These are phyloP conservation scores for Lagerstroemia speciosa DNA, from an alignment of 345 rosid species.

Conservation along the genomic window DNA sequence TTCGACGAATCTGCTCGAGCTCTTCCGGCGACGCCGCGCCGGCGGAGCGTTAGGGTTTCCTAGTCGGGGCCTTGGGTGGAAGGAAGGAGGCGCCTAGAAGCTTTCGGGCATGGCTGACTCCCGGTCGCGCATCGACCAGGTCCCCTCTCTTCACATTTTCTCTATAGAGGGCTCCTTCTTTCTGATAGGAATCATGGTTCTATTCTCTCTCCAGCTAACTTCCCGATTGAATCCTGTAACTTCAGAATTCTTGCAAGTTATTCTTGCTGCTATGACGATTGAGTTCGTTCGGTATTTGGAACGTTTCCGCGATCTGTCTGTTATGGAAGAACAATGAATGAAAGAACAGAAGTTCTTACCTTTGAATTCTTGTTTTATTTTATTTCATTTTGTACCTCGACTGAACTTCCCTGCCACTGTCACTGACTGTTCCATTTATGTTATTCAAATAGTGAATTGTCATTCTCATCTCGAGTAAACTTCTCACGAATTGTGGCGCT, in stretches of 20 bases:
- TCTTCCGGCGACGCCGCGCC: background rate
- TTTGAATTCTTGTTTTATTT: too few relatives aligned
- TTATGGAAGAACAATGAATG: background rate
- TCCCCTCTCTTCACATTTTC: background rate
- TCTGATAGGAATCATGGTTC: background rate
- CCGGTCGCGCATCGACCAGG: constrained; percentile 5
- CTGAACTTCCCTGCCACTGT: background rate
- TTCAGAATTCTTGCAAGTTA: background rate
- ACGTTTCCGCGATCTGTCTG: background rate
- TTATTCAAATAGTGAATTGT: background rate
- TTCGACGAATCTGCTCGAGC: background rate
- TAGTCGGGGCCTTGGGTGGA: background rate
- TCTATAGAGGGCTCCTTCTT: background rate
- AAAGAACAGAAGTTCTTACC: background rate
- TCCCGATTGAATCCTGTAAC: background rate
- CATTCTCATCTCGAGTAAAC: too few relatives aligned
- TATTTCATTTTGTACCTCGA: background rate
- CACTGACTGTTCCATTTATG: background rate
- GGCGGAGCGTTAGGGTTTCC: background rate
- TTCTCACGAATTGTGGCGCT: background rate
- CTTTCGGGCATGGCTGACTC: constrained; percentile 4
- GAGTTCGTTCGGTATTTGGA: background rate
- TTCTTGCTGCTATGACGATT: background rate
- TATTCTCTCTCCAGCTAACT: background rate
- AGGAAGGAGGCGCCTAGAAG: background rate